These are phyloP conservation scores for Biscogniauxia sp. DNA, from an alignment of 2,329 filamentous ascomycete genomes.

Conservation along the genomic window DNA sequence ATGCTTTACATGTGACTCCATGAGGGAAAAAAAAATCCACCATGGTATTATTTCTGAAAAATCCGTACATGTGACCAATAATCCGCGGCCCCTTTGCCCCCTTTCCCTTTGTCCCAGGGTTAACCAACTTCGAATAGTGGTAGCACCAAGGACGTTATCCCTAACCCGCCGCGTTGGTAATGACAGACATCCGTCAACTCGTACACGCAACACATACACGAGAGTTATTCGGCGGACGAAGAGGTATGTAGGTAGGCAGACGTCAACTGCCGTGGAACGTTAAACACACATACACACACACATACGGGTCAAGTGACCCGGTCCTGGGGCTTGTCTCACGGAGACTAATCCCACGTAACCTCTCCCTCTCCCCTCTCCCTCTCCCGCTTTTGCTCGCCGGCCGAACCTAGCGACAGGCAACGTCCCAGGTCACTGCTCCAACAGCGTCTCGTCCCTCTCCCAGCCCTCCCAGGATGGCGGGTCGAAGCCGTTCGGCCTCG, in stretches of 20 bases:
- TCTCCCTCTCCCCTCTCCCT: no score
- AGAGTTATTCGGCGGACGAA: not conserved
- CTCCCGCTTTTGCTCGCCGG: no score
- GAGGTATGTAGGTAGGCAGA: not conserved
- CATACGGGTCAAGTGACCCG: not conserved
- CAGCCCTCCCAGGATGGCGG: constrained; percentile 55
- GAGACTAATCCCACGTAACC: not conserved
- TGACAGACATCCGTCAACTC: not conserved
- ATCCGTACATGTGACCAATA: no score
- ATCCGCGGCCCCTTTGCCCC: no score
- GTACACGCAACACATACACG: not conserved
- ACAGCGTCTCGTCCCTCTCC: constrained; percentile 38
- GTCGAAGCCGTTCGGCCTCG: constrained; percentile 54
- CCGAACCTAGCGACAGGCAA: not conserved
- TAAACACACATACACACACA: not conserved
- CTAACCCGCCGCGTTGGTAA: not conserved
- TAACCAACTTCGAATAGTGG: not conserved
- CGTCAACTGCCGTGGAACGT: not conserved
- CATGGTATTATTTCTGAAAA: no score
- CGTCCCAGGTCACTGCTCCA: constrained; percentile 1
- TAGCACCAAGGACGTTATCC: not conserved
- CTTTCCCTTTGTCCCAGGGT: no score
- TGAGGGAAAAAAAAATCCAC: no score
- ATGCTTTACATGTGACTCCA: no score
- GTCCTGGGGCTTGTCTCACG: not conserved